Evolutionary conservation across 176 grass and related monocot species (phyloP), one percentile per base, ranked within the genome.

Genomic region (Oryza punctata): DNA sequence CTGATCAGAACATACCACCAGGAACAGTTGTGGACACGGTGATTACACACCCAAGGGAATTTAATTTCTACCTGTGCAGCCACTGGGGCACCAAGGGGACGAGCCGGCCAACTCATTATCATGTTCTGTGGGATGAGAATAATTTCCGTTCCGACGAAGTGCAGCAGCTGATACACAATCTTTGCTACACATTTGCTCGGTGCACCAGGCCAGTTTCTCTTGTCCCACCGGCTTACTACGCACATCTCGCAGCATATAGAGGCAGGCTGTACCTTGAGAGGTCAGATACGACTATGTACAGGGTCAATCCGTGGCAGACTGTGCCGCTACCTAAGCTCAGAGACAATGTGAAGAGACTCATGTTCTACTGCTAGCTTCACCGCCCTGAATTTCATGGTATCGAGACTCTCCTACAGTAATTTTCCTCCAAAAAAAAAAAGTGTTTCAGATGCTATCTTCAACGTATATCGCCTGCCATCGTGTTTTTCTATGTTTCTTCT

Each of bases 61-160:
- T 97, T 1, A 90, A 97, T 72, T 97, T 97, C 73, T 97, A 94
- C 81, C 49, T 97, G 38, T 94, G 95, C 70, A 97, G 95, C 32
- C 95, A 97, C 75, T 97, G 88, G 92, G 95, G 95, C 49, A 93
- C 85, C 54, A 97, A 93, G 83, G 95, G 95, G 49, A 97, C 95
- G 14, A 97, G 86, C 77, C 89, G 95, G 29, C 95, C 95, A 1
- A 90, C 95, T 8, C 95, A 97, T 65, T 97, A 97, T 69, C 95
- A 94, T 28, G 81, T 97, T 16, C 77, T 97, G 61, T 93, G 88
- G 88, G 95, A 97, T 18, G 95, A 97, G 66, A 94, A 86, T 84
- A 83, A 72, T 26, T 97, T 97, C 77, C 85, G 74, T 23, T 97
- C 95, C 0, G 92, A 97, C 35, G 95, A 97, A 85, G 73, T 94